These are phyloP conservation scores for Brassica incana DNA, from an alignment of 345 rosid species.

Conservation along the genomic window DNA sequence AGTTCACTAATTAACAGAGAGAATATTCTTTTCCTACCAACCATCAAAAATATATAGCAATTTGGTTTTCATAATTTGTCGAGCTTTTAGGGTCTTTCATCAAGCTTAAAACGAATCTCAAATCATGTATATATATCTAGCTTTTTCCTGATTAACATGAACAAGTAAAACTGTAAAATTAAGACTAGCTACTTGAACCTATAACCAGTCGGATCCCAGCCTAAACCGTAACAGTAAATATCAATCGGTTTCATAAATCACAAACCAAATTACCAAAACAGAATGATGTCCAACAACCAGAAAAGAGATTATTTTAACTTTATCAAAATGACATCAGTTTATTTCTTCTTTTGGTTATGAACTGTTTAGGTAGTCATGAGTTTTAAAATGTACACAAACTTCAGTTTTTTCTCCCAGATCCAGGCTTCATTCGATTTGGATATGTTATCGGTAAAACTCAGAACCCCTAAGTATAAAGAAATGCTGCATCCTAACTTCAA, in stretches of 20 bases:
- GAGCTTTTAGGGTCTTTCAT: background rate
- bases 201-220: background rate
- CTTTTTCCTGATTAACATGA: background rate
- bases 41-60: background rate
- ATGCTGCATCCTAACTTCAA: background rate
- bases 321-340: background rate
- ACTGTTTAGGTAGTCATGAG: background rate
- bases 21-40: background rate
- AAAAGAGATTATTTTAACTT: background rate
- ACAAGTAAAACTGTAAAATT: background rate
- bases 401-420: background rate
- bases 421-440: background rate
- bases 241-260: background rate
- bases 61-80: constrained; percentile 1
- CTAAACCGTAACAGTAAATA: background rate
- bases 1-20: background rate
- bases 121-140: background rate
- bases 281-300: background rate
- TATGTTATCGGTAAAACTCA: background rate
- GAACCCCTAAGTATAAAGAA: background rate
- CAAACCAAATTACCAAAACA: constrained; percentile 1
- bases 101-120: background rate
- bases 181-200: background rate
- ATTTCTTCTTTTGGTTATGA: background rate
- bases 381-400: background rate